A percentile compares a stretch with the other conserved stretches of the same genome.
Evolutionary conservation across 2,329 filamentous ascomycete species (phyloP).

Genomic region (Arthrinium puccinioides): DNA sequence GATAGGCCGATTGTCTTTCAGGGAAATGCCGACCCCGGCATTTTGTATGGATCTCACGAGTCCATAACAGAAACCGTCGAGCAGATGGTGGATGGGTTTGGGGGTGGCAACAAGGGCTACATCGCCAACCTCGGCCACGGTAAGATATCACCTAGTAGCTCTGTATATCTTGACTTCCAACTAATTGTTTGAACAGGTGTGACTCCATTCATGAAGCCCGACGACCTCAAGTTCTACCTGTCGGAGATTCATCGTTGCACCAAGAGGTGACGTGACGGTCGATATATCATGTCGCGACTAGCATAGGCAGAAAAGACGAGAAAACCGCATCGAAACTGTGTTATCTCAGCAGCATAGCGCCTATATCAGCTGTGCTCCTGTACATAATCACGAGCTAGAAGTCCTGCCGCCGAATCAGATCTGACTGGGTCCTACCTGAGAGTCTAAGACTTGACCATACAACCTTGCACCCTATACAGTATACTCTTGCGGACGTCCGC

Average conservation of each 20-base stretch:
- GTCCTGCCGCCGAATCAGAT: too few relatives aligned
- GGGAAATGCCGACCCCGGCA: slow-evolving; percentile 91
- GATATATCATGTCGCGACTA: too few relatives aligned
- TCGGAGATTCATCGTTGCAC: slow-evolving; percentile 77
- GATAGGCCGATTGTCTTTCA: slow-evolving; percentile 73
- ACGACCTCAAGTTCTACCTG: slow-evolving; percentile 89
- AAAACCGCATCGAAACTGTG: too few relatives aligned
- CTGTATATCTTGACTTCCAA: not conserved
- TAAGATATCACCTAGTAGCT: slow-evolving; percentile 36
- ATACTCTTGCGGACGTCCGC: slow-evolving; percentile 53
- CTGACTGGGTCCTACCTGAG: too few relatives aligned
- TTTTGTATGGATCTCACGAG: slow-evolving; percentile 77
- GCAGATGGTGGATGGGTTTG: slow-evolving; percentile 82
- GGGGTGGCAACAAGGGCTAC: slow-evolving; percentile 74
- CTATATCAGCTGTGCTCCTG: slow-evolving; percentile 7
- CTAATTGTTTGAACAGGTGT: slow-evolving; percentile 53
- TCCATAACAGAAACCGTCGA: slow-evolving; percentile 78
- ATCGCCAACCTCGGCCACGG: slow-evolving; percentile 96
- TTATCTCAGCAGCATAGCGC: not conserved
- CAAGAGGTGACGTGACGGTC: slow-evolving; percentile 30
- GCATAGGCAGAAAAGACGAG: too few relatives aligned
- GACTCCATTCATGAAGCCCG: slow-evolving; percentile 89
- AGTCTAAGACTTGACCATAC: too few relatives aligned
- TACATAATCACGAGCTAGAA: not conserved
- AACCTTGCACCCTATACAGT: slow-evolving; percentile 49